phyloP scores from a whole-genome alignment of 352 stramenopile genomes.

The Globisporangium canariense region DNA sequence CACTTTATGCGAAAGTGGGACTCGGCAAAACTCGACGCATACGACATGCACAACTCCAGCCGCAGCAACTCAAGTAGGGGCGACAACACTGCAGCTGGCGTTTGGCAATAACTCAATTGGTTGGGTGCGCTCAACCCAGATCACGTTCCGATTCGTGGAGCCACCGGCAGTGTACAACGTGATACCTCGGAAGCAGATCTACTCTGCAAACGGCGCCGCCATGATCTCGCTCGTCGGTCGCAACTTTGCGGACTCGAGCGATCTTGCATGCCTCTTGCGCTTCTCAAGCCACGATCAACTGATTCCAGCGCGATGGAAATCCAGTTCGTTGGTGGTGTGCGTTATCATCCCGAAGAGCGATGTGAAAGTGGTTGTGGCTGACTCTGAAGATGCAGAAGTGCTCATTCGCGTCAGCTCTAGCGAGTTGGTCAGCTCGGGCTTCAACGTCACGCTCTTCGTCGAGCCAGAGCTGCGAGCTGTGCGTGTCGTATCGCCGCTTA shows the following conservation, averaged over 20 bases:
- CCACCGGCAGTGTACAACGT: conserved; percentile 22
- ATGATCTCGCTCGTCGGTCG: conserved; percentile 25
- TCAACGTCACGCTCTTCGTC: conserved; percentile 36
- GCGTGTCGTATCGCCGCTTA: background rate
- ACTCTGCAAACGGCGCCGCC: conserved; percentile 6
- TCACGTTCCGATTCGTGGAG: conserved; percentile 23
- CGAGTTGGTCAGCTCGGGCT: conserved; percentile 24
- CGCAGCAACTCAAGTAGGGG: conserved; percentile 5
- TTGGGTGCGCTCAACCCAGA: conserved; percentile 33
- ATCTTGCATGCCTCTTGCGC: conserved; percentile 30
- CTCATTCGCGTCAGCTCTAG: conserved; percentile 20
- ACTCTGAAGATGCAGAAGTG: conserved; percentile 16
- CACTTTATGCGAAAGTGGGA: conserved; percentile 18
- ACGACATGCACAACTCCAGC: conserved; percentile 24
- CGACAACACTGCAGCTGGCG: conserved; percentile 19
- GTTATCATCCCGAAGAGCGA: background rate
- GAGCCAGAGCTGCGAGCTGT: conserved; percentile 26
- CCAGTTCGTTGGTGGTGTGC: conserved; percentile 25
- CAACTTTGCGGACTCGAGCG: conserved; percentile 18
- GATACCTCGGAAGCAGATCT: conserved; percentile 17
- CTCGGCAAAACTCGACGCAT: conserved; percentile 14
- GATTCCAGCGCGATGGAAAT: conserved; percentile 22
- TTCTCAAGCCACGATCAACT: conserved; percentile 7
- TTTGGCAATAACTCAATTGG: conserved; percentile 16
- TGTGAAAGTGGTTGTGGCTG: background rate